phyloP scores from a whole-genome alignment of 2,329 filamentous ascomycete species.

The Cladosporium cucumerinum region DNA sequence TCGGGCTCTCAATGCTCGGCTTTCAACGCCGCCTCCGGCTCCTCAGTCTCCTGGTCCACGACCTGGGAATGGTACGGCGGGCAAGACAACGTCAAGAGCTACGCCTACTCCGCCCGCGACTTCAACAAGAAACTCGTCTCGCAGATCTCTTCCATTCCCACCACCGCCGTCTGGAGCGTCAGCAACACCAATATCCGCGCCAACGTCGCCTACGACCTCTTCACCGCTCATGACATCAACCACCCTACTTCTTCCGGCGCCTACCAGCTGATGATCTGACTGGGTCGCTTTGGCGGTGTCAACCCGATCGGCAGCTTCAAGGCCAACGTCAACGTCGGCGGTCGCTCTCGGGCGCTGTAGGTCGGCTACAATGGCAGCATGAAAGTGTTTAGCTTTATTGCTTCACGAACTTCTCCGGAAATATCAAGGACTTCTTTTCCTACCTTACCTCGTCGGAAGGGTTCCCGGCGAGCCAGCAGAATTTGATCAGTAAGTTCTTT shows the following conservation, averaged over 20 bases:
- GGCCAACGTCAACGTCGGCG: constrained; percentile 53
- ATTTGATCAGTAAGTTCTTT: constrained; percentile 46
- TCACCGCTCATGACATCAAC: constrained; percentile 45
- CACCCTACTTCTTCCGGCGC: constrained; percentile 39
- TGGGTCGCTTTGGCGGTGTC: constrained; percentile 52
- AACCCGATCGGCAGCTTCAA: constrained; percentile 53
- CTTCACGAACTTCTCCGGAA: constrained; percentile 53
- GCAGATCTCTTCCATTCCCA: constrained; percentile 37
- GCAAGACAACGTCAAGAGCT: constrained; percentile 41
- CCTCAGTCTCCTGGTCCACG: constrained; percentile 45
- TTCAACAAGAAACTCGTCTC: constrained; percentile 28
- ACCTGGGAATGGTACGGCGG: constrained; percentile 34
- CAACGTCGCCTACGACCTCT: constrained; percentile 61
- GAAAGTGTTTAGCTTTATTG: constrained; percentile 61
- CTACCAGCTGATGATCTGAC: constrained; percentile 66
- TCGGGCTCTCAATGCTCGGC: constrained; percentile 48
- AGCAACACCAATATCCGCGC: constrained; percentile 49
- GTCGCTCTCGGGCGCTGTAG: constrained; percentile 56
- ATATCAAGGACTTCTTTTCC: constrained; percentile 56
- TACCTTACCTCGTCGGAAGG: constrained; percentile 55
- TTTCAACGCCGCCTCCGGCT: constrained; percentile 38
- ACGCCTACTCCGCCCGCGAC: constrained; percentile 38
- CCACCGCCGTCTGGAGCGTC: constrained; percentile 50
- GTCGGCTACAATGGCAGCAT: constrained; percentile 57
- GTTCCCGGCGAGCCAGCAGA: constrained; percentile 42